phyloP scores from a whole-genome alignment of 176 grass and related monocot genomes.

The Poa annua region DNA sequence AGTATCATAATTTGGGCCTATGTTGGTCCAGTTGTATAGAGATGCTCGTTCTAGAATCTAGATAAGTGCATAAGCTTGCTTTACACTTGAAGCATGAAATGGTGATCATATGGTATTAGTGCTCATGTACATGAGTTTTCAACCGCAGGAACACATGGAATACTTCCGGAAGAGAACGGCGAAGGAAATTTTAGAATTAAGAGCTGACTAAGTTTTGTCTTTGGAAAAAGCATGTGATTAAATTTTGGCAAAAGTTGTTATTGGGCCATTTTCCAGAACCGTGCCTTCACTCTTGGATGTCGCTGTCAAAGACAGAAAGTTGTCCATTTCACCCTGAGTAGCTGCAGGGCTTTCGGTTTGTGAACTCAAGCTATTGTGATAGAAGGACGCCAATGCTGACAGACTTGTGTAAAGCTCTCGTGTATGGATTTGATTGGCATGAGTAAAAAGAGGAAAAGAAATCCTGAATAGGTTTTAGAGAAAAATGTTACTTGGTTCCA shows the following conservation, averaged over 20 bases:
- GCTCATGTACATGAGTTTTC: conserved; percentile 14
- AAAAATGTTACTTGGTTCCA: neutral
- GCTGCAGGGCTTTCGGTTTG: neutral
- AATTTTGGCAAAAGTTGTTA: conserved; percentile 8
- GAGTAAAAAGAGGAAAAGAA: neutral
- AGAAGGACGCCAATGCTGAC: conserved; percentile 1
- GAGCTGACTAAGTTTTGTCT: conserved; percentile 57
- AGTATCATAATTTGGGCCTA: neutral
- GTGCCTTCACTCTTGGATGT: conserved; percentile 24
- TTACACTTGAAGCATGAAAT: neutral
- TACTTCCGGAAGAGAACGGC: conserved; percentile 82
- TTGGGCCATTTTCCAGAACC: neutral
- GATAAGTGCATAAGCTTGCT: conserved; percentile 5
- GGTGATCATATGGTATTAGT: neutral
- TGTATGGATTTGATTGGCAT: conserved; percentile 14
- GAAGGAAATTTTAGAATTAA: conserved; percentile 75
- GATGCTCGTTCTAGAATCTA: neutral
- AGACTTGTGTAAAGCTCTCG: conserved; percentile 30
- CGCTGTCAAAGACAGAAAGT: conserved; percentile 1
- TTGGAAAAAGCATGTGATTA: conserved; percentile 24
- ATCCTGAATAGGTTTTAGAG: neutral
- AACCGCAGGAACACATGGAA: conserved; percentile 79
- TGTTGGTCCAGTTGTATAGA: conserved; percentile 18
- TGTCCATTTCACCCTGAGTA: neutral
- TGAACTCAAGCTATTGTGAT: neutral